Percentiles rank a stretch among this genome's conserved stretches.
Conservation (phyloP, 331 rosid genomes). For the Telfairia occidentalis region DNA sequence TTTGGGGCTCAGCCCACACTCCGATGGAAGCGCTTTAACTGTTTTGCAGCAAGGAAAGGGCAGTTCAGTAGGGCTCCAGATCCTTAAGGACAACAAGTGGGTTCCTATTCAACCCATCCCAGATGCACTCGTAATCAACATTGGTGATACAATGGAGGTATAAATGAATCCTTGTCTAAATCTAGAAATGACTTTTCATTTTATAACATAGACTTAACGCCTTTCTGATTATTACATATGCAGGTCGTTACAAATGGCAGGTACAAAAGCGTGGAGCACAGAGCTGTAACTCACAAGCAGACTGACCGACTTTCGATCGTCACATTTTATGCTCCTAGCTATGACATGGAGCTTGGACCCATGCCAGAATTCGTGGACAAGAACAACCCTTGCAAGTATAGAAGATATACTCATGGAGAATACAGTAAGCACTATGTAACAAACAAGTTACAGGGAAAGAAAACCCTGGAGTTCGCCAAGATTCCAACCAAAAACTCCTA, state of each 20-base stretch:
- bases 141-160: slow-evolving; percentile 90
- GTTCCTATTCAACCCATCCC: slow-evolving; percentile 68
- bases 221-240: background rate
- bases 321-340: slow-evolving; percentile 91
- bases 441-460: slow-evolving; percentile 85
- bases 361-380: slow-evolving; percentile 52
- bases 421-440: slow-evolving; percentile 79
- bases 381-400: slow-evolving; percentile 59
- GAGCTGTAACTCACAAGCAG: slow-evolving; percentile 73
- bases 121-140: slow-evolving; percentile 81
- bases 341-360: slow-evolving; percentile 87
- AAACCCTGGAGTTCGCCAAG: slow-evolving; percentile 70
- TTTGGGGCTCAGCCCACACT: slow-evolving; percentile 94
- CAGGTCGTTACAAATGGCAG: slow-evolving; percentile 93
- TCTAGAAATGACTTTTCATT: background rate
- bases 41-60: slow-evolving; percentile 80
- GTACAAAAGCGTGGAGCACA: slow-evolving; percentile 92
- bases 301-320: slow-evolving; percentile 69
- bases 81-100: slow-evolving; percentile 61
- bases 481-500: slow-evolving; percentile 29
- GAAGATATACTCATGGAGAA: slow-evolving; percentile 86
- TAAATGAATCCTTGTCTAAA: slow-evolving; percentile 6
- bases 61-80: slow-evolving; percentile 77
- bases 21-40: slow-evolving; percentile 97
- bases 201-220: background rate